Conservation (phyloP, 2,329 filamentous ascomycete species). For the Didymosphaeria variabile region DNA sequence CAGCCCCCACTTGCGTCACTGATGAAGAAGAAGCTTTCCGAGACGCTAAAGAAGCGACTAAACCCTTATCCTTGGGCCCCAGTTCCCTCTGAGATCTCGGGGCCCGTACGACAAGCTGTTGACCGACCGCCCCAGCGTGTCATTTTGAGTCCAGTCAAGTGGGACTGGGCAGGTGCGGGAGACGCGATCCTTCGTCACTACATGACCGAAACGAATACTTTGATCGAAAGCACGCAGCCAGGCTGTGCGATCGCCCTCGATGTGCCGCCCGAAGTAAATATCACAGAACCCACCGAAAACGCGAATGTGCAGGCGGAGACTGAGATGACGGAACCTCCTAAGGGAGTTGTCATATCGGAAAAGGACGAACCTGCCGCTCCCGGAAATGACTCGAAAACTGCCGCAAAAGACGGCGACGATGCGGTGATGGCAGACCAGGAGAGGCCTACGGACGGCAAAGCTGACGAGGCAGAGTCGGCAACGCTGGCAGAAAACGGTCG, state of each 20-base stretch:
- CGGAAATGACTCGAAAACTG: neutral
- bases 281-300: slow-evolving; percentile 28
- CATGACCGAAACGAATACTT: slow-evolving; percentile 51
- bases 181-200: slow-evolving; percentile 57
- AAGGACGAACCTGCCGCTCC: slow-evolving; percentile 7
- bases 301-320: slow-evolving; percentile 20
- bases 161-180: slow-evolving; percentile 60
- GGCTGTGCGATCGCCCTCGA: slow-evolving; percentile 54
- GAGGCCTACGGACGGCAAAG: slow-evolving; percentile 22
- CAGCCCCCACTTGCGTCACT: slow-evolving; percentile 59
- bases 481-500: slow-evolving; percentile 44
- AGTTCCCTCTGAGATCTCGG: slow-evolving; percentile 46
- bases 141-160: slow-evolving; percentile 44
- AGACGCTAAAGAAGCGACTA: slow-evolving; percentile 61
- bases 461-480: slow-evolving; percentile 26
- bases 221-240: slow-evolving; percentile 36
- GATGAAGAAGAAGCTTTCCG: slow-evolving; percentile 61
- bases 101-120: slow-evolving; percentile 21
- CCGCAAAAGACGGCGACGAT: slow-evolving; percentile 25
- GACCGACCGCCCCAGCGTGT: slow-evolving; percentile 48
- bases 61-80: slow-evolving; percentile 60
- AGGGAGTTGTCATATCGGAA: slow-evolving; percentile 19
- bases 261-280: slow-evolving; percentile 46
- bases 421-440: slow-evolving; percentile 32
- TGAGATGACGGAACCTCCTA: slow-evolving; percentile 13